Conservation (phyloP, 345 rosid genomes). For the Diplotaxis tenuifolia region DNA sequence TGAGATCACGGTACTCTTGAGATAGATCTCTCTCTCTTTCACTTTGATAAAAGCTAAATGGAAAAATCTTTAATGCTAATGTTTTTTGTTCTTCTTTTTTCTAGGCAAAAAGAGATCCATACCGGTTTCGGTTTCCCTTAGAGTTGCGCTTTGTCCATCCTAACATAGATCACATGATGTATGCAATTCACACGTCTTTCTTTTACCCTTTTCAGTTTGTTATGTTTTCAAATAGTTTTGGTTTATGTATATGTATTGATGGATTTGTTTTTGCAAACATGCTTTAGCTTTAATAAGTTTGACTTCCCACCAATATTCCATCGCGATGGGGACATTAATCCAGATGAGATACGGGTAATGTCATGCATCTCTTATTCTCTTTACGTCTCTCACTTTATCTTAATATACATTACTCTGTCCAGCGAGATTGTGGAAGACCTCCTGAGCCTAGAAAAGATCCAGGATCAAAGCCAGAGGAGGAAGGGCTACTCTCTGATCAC, state of each 20-base stretch:
- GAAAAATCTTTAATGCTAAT: background rate
- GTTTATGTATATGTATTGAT: conserved; percentile 9
- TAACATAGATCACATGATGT: conserved; percentile 92
- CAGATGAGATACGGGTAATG: conserved; percentile 69
- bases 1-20: conserved; percentile 73
- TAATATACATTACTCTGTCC: conserved; percentile 10
- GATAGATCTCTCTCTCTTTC: conserved; percentile 9
- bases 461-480: conserved; percentile 76
- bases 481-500: conserved; percentile 81
- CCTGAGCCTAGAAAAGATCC: conserved; percentile 82
- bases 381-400: conserved; percentile 13
- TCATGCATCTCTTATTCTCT: background rate
- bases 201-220: background rate
- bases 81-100: conserved; percentile 22
- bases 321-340: conserved; percentile 74
- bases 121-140: conserved; percentile 85
- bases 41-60: conserved; percentile 2
- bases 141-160: conserved; percentile 92
- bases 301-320: conserved; percentile 89
- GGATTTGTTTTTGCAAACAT: conserved; percentile 6
- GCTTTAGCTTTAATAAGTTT: conserved; percentile 80
- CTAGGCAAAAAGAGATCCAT: conserved; percentile 96
- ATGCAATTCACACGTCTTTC: conserved; percentile 35
- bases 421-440: conserved; percentile 93
- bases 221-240: conserved; percentile 11